Base-by-base conservation (phyloP, 495 filamentous ascomycete genomes). In the Opeltia flavorubescens region DNA sequence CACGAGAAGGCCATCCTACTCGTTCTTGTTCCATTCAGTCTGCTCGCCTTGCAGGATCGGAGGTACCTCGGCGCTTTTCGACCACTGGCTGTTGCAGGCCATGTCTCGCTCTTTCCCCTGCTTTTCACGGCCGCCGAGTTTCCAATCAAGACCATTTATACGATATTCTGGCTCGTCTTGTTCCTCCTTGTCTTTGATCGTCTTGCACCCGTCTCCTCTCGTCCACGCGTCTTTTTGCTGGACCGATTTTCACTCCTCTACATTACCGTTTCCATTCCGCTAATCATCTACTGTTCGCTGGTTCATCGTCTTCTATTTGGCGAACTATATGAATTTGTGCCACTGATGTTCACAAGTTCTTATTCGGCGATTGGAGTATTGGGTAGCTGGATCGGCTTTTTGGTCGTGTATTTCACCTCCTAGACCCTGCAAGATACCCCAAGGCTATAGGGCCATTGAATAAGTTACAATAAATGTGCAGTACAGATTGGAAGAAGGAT, bases 1-100 rank as follows among this genome's bases (percentile, higher is more conserved):
- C 91, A 98, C 55, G 91, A 98, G 56, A 98, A 98, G 58, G 91
- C 91, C 5, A 84, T 98, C 26, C 78, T 98, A 12, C 72, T 95
- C 42, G 83, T 96, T 55, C 85, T 98, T 55, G 84, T 96, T 47
- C 91, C 91, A 0, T 96, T 98, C 71, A 89, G 83, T 55, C 74
- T 98, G 48, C 83, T 98, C 47, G 89, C 91, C 3, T 77, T 98
- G 38, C 86, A 82, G 61, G 89, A 96, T 62, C 77, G 91, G 12
- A 80, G 91, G 23, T 86, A 94, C 57, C 80, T 95, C 43, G 81
- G 85, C 50, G 91, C 91, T 4, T 98, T 95, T 62, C 71, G 88
- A 21, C 91, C 91, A 5, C 69, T 98, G 23, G 87, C 86, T 0
- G 91, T 98, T 0, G 83, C 89, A 0, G 89, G 91, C 4, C 86